Base-by-base conservation (phyloP, 1,284 basidiomycete species). In the Hypsizygus ulmarius region DNA sequence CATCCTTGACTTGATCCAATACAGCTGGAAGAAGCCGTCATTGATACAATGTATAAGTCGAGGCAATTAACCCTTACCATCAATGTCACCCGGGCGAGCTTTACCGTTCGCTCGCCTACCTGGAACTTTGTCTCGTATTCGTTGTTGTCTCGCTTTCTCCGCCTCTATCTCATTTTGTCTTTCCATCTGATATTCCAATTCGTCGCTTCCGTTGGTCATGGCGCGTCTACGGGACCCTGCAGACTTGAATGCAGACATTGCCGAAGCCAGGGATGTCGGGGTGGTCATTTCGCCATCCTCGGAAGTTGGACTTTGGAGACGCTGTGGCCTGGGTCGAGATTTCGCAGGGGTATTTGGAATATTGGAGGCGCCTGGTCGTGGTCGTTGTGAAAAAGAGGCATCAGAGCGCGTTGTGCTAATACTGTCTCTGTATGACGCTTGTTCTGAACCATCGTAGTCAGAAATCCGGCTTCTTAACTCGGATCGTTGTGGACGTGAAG, bases 1-100 rank as follows among this genome's bases (percentile, higher is more conserved):
- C 91, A 55, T 88, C 85, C 59, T 81, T 83, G 53, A 97, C 90
- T 63, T 89, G 82, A 53, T 89, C 82, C 54, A 98, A 69, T 3
- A 97, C 82, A 50, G 84, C 91, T 93, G 56, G 0, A 27, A 45
- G 37, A 29, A 54, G 44, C 50, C 14, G 36, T 43, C 21, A 47
- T 37, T 39, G 37, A 37, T 25, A 19, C 18, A 33, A 30, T 44
- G 29, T 44, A 29, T 45, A 14, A 46, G 45, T 39, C 27, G 35
- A 43, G 14, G 14, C 36, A 45, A 37, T 28, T 18, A 46, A 41
- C n/a, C 46, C 81, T 55, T 59, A 89, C 87, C 86, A 60, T 90
- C 87, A 58, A 90, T 88, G 61, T 88, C 85, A 7, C 87, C 87
- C 33, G 75, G 71, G 58, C 73, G 78, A 40, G 78, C 71, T 57